Conservation (phyloP, 2,329 filamentous ascomycete genomes). For the Parastagonospora avenae region DNA sequence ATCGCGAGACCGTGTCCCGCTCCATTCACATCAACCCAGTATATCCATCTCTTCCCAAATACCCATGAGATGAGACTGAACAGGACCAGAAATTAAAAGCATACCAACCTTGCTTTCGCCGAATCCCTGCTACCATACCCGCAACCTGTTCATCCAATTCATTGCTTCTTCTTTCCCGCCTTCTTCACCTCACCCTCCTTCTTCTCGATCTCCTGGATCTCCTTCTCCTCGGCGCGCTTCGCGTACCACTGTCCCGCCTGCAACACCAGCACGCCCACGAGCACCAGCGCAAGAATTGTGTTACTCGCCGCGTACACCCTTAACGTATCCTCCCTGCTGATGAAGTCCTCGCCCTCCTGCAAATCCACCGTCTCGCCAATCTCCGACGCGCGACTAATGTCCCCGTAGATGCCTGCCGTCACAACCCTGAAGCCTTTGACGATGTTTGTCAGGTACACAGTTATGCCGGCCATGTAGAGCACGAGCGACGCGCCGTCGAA, state of each 20-base stretch:
- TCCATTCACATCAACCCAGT: neutral
- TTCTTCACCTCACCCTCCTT: slow-evolving; percentile 41
- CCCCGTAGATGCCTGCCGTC: slow-evolving; percentile 70
- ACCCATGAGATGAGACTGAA: neutral
- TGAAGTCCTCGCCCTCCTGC: slow-evolving; percentile 62
- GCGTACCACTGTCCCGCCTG: slow-evolving; percentile 99
- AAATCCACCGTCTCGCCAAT: slow-evolving; percentile 18
- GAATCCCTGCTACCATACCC: neutral
- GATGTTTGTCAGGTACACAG: slow-evolving; percentile 95
- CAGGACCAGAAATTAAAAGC: neutral
- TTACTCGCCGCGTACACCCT: slow-evolving; percentile 93
- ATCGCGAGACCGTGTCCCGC: neutral
- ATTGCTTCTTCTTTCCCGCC: slow-evolving; percentile 45
- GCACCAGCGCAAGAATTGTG: slow-evolving; percentile 89
- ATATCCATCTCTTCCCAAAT: neutral
- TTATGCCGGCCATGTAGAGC: slow-evolving; percentile 81
- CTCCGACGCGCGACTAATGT: slow-evolving; percentile 45
- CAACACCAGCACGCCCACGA: slow-evolving; percentile 88
- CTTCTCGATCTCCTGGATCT: slow-evolving; percentile 69
- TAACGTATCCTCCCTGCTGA: slow-evolving; percentile 86
- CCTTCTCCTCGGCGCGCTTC: slow-evolving; percentile 87
- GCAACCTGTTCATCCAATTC: neutral
- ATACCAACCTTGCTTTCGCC: neutral
- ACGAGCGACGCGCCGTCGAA: slow-evolving; percentile 80
- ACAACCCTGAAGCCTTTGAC: slow-evolving; percentile 91